Evolutionary conservation across 306 rosid genomes (phyloP), one percentile per base, ranked within the genome.

Genomic region (Castanea mollissima): DNA sequence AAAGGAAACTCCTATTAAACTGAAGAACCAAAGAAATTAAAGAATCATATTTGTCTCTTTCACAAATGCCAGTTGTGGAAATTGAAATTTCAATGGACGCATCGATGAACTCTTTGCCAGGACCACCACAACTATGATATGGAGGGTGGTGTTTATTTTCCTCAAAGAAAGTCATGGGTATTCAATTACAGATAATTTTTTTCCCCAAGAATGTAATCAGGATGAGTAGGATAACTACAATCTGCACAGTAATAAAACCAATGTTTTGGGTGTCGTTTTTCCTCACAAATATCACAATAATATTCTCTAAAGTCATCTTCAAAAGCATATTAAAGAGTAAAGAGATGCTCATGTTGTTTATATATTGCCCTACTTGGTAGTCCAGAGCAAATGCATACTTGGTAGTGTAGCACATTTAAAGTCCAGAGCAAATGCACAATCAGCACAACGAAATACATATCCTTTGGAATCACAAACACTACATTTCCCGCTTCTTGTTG

Each of bases 401-500:
- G 34, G 18, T 2, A 23, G 34, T 1, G 67, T 60, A 0, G 7
- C 31, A 4, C 67, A 25, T 60, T 4, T 60, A 15, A 12, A 6
- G 6, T 60, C 19, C 9, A 60, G 1, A 11, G 29, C 32, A 8
- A 27, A 63, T 6, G 6, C 21, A 63, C 69, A 63, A 29, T 15
- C 41, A 14, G 12, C 5, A 29, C n/a, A 63, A 0, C 5, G 14
- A 1, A 58, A 29, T 14, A 27, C 2, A 0, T 29, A 12, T 15
- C 41, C 41, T 14, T 2, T 0, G 1, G 1, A 0, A 1, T 29
- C 35, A 29, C n/a, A 5, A 4, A 16, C 16, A 15, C 20, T 63
- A 5, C 44, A 63, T 0, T 29, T 5, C 13, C 7, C 38, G 1
- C 0, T 0, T 27, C 0, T 0, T 3, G 2, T 1, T 29, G 38